Evolutionary conservation across 2,329 filamentous ascomycete species (phyloP), one percentile per base, ranked within the genome.

Genomic region (Fusarium vanettenii): DNA sequence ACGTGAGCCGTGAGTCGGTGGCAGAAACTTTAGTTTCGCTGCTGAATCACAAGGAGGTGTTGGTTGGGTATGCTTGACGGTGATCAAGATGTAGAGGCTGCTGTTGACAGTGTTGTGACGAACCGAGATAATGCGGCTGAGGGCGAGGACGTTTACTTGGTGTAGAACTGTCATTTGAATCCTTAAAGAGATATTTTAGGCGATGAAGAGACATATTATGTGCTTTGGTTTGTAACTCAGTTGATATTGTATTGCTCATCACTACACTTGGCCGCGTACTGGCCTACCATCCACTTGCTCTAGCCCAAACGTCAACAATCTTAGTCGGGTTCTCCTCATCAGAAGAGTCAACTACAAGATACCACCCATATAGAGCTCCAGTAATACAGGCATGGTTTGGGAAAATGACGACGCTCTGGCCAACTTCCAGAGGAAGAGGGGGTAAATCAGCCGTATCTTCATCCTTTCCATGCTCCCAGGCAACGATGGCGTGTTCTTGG

Each of bases 321-420:
- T 83, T 76, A 7, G 82, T 80, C 1, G 85, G 86, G 76, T 91
- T 87, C 9, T 69, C 33, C 8, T n/a, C 48, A 3, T 20, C 41
- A 2, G 56, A 41, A 0, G 27, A 92, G 84, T 71, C 92, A 8
- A 81, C 77, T 0, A 82, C 82, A 7, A 91, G 81, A 80, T 92
- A 92, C 87, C 88, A 92, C 0, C 87, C 89, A 78, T 90, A 91
- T 60, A 88, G 84, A 1, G 88, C 89, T 0, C 89, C 89, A 0
- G 90, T 87, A 45, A 92, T 88, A 76, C 91, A 93, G 5, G 91
- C 89, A 81, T 93, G 91, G 67, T 92, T 92, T 0, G 91, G 90
- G 81, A 88, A 92, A 0, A 92, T 82, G 65, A 86, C 80, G 1
- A 82, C 71, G 2, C 45, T 74, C 6, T 82, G 76, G 0, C 80